Percentiles rank a stretch among this genome's conserved stretches.
These are phyloP conservation scores for Scedosporium minutisporum DNA, from an alignment of 2,329 filamentous ascomycete genomes.

Conservation along the genomic window DNA sequence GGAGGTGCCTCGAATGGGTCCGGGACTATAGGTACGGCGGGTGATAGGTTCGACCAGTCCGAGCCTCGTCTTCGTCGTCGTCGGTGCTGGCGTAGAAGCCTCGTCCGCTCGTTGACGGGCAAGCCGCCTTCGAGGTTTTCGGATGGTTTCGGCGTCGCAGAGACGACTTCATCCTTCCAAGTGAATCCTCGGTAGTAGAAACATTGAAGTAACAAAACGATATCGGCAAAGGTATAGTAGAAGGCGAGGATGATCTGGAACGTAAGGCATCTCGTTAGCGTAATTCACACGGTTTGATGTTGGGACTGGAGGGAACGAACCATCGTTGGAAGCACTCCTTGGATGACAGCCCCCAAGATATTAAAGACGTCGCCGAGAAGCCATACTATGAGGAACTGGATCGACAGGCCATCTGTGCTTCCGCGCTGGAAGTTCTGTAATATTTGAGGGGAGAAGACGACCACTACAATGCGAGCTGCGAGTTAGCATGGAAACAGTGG, in stretches of 20 bases:
- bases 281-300: neutral
- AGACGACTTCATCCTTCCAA: slow-evolving; percentile 42
- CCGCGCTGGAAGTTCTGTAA: slow-evolving; percentile 83
- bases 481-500: neutral
- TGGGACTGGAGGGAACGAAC: slow-evolving; percentile 24
- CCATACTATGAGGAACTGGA: slow-evolving; percentile 92
- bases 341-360: slow-evolving; percentile 81
- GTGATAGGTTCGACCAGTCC: slow-evolving; percentile 60
- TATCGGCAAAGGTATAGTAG: slow-evolving; percentile 86
- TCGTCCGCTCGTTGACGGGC: slow-evolving; percentile 41
- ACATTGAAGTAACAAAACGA: slow-evolving; percentile 79
- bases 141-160: slow-evolving; percentile 20
- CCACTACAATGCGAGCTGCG: slow-evolving; percentile 38
- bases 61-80: slow-evolving; percentile 38
- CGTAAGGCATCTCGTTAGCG: neutral
- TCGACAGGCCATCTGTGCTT: slow-evolving; percentile 78
- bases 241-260: slow-evolving; percentile 72
- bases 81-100: slow-evolving; percentile 36
- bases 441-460: slow-evolving; percentile 95
- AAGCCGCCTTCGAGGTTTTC: slow-evolving; percentile 17
- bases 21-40: slow-evolving; percentile 66
- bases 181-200: slow-evolving; percentile 92
- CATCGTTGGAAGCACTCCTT: slow-evolving; percentile 92
- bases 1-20: slow-evolving; percentile 29
- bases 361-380: slow-evolving; percentile 93